Base-by-base conservation (phyloP, 2,329 filamentous ascomycete species). In the Penicillium sp. region DNA sequence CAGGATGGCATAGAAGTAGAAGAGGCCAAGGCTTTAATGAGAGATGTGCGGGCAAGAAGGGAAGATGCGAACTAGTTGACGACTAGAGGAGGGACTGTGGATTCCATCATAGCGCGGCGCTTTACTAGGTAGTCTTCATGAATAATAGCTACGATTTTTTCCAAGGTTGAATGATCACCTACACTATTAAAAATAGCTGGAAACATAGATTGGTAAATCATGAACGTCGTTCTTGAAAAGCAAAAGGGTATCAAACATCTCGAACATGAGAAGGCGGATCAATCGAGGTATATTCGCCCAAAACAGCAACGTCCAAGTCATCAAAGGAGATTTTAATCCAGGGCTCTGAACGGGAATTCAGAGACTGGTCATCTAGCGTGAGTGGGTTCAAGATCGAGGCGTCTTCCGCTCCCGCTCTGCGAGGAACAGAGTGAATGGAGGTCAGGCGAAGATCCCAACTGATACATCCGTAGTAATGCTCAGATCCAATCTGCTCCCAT, bases 1-100 rank as follows among this genome's bases (percentile, higher is more conserved):
- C 91, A 97, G 74, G 94, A 99, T 73, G 94, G 94, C 0, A 87
- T 95, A 24, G 94, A 97, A 74, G 91, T 97, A 2, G 94, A 99
- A 71, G 94, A 99, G 74, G 94, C 94, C 27, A 97, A 97, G 76
- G 91, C 92, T 3, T 78, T 97, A 63, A 89, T 96, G 58, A 83
- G 91, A 57, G 93, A 97, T 72, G 87, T 96, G 11, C 83, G 92
- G 63, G 89, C 89, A 4, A 83, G 90, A 61, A 82, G 92, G 73
- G 89, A 91, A 29, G 71, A 49, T 49, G 58, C 52, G 0, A 43
- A 40, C 7, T 65, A 58, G 45, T 34, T 38, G 13, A 16, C 14
- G 11, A 27, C 1, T 45, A 34, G 21, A 16, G 22, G 32, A 27
- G 27, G 29, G 31, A 32, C 34, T 36, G 48, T 53, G 38, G 27